Percentiles rank a stretch among this genome's conserved stretches.
Conservation (phyloP, 208 protist species). For the Tetramitus jugosus region DNA sequence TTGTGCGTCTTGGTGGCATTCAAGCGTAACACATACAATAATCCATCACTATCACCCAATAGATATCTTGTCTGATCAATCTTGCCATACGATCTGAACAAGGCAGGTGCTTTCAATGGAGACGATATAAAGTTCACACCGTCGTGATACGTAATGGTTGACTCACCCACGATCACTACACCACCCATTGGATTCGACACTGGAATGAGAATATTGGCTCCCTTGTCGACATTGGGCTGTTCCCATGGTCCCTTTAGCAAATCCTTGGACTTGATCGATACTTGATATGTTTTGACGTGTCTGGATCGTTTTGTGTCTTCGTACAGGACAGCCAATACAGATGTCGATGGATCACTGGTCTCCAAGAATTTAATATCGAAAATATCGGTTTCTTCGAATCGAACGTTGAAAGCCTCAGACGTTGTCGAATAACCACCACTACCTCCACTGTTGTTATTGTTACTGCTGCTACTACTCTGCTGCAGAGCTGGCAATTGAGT, state of each 20-base stretch:
- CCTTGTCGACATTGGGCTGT: constrained; percentile 11
- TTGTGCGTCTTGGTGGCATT: background rate
- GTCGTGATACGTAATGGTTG: background rate
- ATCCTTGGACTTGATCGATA: background rate
- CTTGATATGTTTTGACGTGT: constrained; percentile 14
- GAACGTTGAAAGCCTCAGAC: constrained; percentile 20
- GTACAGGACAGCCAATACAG: constrained; percentile 19
- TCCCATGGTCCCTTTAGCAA: background rate
- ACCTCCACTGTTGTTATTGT: too few relatives aligned
- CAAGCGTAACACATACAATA: background rate
- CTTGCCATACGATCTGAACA: background rate
- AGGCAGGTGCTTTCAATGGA: background rate
- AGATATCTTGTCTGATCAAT: background rate
- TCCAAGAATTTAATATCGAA: constrained; percentile 21
- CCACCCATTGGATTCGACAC: constrained; percentile 8
- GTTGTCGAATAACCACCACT: too few relatives aligned
- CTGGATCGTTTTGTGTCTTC: background rate
- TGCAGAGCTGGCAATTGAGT: background rate
- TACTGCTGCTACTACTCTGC: too few relatives aligned
- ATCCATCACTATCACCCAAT: background rate
- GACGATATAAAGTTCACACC: background rate
- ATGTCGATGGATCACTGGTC: background rate
- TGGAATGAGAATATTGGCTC: constrained; percentile 1
- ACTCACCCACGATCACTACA: background rate
- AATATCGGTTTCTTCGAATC: constrained; percentile 22